phyloP scores from a whole-genome alignment of 106 monocot genomes.

The Dioscorea zingiberensis region DNA sequence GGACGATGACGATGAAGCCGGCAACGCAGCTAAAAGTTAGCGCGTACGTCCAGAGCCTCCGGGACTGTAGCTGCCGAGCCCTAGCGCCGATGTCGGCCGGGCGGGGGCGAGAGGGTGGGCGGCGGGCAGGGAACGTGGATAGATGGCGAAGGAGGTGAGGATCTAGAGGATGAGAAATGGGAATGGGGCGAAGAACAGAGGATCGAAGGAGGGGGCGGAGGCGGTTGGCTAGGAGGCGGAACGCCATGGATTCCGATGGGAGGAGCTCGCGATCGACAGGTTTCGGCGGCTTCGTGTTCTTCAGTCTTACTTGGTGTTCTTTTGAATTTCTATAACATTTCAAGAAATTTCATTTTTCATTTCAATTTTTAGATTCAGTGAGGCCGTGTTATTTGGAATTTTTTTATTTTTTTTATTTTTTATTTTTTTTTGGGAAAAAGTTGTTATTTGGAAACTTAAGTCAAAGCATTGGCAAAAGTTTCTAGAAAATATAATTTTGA shows the following conservation, averaged over 20 bases:
- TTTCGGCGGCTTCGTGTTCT: too few relatives aligned
- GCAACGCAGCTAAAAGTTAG: constrained; percentile 87
- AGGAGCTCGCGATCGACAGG: too few relatives aligned
- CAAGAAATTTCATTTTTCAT: too few relatives aligned
- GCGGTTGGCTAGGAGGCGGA: constrained; percentile 16
- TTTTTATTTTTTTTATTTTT: too few relatives aligned
- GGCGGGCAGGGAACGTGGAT: constrained; percentile 21
- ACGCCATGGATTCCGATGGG: constrained; percentile 18
- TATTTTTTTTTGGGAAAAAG: too few relatives aligned
- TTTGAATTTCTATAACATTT: too few relatives aligned
- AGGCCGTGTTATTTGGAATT: too few relatives aligned
- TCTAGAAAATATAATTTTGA: too few relatives aligned
- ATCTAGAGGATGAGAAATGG: not conserved
- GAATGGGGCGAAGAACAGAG: not conserved
- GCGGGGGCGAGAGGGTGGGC: constrained; percentile 20
- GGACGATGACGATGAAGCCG: constrained; percentile 87
- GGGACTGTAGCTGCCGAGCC: constrained; percentile 84
- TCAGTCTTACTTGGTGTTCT: too few relatives aligned
- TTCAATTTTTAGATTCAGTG: too few relatives aligned
- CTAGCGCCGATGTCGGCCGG: constrained; percentile 84
- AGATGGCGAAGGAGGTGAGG: constrained; percentile 2
- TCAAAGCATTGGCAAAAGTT: too few relatives aligned
- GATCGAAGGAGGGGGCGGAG: not conserved
- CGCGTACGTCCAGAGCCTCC: constrained; percentile 94
- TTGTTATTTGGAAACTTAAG: too few relatives aligned